Conservation (phyloP, 257 asterid species). For the Dorcoceras hygrometricum region DNA sequence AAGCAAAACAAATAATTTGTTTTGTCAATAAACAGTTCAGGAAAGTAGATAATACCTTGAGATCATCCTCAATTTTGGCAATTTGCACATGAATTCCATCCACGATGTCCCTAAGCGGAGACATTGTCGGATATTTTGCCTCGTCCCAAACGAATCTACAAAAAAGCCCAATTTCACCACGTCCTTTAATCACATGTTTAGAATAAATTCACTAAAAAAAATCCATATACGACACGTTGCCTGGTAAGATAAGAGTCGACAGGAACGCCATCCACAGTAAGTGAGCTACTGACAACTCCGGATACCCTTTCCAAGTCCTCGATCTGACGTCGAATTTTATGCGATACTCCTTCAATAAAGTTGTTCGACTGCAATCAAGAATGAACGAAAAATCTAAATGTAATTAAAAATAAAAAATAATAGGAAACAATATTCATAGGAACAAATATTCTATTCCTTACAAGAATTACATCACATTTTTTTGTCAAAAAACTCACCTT, state of each 20-base stretch:
- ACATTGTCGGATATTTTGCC: constrained; percentile 84
- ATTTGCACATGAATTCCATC: constrained; percentile 80
- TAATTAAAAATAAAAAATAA: neutral
- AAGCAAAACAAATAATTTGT: neutral
- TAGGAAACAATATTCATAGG: neutral
- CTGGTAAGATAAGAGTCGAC: constrained; percentile 91
- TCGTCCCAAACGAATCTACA: constrained; percentile 88
- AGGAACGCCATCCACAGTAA: constrained; percentile 92
- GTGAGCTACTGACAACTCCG: constrained; percentile 69
- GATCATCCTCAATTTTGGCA: constrained; percentile 87
- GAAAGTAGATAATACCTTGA: constrained; percentile 52
- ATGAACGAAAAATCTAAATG: neutral
- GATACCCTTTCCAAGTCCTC: constrained; percentile 90
- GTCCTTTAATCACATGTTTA: constrained; percentile 3
- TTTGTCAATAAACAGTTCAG: neutral
- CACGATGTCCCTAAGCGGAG: constrained; percentile 75
- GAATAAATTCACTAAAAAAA: neutral
- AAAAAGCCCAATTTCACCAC: constrained; percentile 8
- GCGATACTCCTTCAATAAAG: constrained; percentile 85
- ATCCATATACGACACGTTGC: constrained; percentile 30
- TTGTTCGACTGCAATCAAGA: constrained; percentile 56
- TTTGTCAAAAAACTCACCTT: constrained; percentile 40
- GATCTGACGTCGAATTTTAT: constrained; percentile 80
- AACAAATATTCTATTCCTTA: neutral
- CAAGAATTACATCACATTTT: neutral